Base-by-base conservation (phyloP, 805 yeast species). In the Candida boidinii region DNA sequence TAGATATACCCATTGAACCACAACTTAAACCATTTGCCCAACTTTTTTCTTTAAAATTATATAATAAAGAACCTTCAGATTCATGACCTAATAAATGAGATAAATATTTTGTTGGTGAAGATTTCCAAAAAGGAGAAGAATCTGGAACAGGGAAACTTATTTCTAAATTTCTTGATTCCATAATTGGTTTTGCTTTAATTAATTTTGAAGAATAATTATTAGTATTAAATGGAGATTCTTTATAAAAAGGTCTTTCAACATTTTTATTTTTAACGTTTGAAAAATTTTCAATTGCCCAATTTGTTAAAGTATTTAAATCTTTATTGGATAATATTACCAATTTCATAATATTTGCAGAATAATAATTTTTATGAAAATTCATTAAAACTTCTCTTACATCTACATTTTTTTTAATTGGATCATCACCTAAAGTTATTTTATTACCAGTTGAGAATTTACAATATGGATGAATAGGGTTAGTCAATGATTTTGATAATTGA, bases 1-100 rank as follows among this genome's bases (percentile, higher is more conserved):
- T 65, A 17, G 87, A 77, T 7, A 79, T 68, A 23, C 72, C 68
- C 43, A 74, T 67, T 26, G 73, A 68, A 7, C 95, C 95, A 22
- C 87, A 76, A 23, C 86, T 73, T 33, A 90, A 65, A 13, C 73
- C 79, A 43, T 73, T 80, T 6, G 90, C 95, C 86, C 88, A 83
- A 11, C 88, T 82, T 41, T 70, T 62, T 22, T 60, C 52, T 57
- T 86, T 90, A 43, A 90, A 69, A 42, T 66, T 69, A 35, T 77
- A 71, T 23, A 86, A 64, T 14, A 90, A 54, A 2, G 96, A 86
- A 2, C 97, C 97, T 30, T 78, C 68, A 30, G 92, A 83, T 60
- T 90, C 98, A 55, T 90, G 97, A 26, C 97, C 97, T 30, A 90
- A 60, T 33, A 92, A 63, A 54, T 92, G 96, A 15, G 88, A 73